These are phyloP conservation scores for Cytidiella melzeri DNA, from an alignment of 768 basidiomycete species.

Conservation along the genomic window DNA sequence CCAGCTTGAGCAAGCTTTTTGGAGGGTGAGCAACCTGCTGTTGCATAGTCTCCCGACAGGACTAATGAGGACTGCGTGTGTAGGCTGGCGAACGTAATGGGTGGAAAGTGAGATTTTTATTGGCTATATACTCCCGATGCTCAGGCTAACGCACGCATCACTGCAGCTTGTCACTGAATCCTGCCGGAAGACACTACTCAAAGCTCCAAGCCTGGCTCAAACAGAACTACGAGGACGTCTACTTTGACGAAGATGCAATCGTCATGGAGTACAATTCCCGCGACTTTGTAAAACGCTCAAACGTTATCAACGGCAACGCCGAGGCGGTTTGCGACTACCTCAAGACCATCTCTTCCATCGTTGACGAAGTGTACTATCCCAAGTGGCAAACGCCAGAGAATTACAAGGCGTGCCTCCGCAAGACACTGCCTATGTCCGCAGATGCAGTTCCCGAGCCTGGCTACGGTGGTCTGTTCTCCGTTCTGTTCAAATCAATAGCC, in stretches of 20 bases:
- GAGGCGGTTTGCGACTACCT: slow-evolving; percentile 80
- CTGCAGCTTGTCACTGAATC: slow-evolving; percentile 83
- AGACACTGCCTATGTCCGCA: not conserved
- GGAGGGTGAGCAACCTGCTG: slow-evolving; percentile 47
- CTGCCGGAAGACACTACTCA: slow-evolving; percentile 61
- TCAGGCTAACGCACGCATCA: not conserved
- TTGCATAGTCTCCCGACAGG: no score
- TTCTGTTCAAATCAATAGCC: slow-evolving; percentile 66
- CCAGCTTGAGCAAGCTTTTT: slow-evolving; percentile 91
- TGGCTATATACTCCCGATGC: not conserved
- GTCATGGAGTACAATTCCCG: slow-evolving; percentile 99
- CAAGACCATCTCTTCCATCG: slow-evolving; percentile 44
- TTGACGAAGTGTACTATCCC: slow-evolving; percentile 89
- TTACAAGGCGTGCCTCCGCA: slow-evolving; percentile 54
- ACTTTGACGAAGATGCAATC: slow-evolving; percentile 88
- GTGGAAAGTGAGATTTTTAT: slow-evolving; percentile 67
- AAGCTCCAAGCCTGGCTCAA: slow-evolving; percentile 55
- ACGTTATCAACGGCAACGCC: slow-evolving; percentile 74
- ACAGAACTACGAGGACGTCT: slow-evolving; percentile 71
- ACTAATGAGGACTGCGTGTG: not conserved
- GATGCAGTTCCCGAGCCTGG: slow-evolving; percentile 41
- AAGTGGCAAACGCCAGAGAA: slow-evolving; percentile 68
- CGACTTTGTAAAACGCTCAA: slow-evolving; percentile 74
- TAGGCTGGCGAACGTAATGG: slow-evolving; percentile 90
- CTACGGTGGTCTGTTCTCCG: slow-evolving; percentile 82